Evolutionary conservation across 352 stramenopile genomes (phyloP), one percentile per base, ranked within the genome.

Genomic region (Phytophthora rubi): DNA sequence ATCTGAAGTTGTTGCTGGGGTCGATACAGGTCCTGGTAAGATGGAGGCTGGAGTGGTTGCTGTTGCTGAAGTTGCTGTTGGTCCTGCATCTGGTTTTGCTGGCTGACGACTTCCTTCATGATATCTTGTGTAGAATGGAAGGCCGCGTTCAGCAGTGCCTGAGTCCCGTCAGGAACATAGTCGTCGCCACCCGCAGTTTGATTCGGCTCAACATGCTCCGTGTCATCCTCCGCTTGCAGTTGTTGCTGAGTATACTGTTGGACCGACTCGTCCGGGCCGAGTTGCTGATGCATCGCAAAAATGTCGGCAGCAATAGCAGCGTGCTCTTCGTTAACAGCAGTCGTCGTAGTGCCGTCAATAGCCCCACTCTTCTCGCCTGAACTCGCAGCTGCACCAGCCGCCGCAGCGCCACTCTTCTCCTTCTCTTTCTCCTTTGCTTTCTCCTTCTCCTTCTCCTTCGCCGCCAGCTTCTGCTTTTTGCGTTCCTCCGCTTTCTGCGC

Each of bases 401-500:
- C 54, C 5, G 32, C 62, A 1, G 59, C 58, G 23, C 53, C 57
- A 52, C 21, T 68, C 33, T 75, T 77, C 35, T 77, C 68, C 42
- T 76, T 76, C 47, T 79, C 72, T 58, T 79, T 79, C 37, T 79
- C 72, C 33, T 74, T 80, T 8, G 65, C 68, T 18, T 72, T 77
- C 48, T 71, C 73, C 35, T 80, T 81, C 62, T 81, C 76, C 48
- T 79, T 80, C 33, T 83, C 73, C 39, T 71, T 77, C 5, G 69
- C 72, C 18, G 68, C 64, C 30, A 84, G 48, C 55, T 90, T 91
- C 52, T 90, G 84, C 48, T 88, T 86, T 71, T 95, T 95, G 26
- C 85, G 79, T 44, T 94, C 88, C 64, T 95, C 88, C 1, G 88
- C 88, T 56, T 93, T 93, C 45, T 88, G 85, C 15, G 86, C 88